Evolutionary conservation across 2,329 filamentous ascomycete species (phyloP).

Genomic region (Ophiostoma sp.): DNA sequence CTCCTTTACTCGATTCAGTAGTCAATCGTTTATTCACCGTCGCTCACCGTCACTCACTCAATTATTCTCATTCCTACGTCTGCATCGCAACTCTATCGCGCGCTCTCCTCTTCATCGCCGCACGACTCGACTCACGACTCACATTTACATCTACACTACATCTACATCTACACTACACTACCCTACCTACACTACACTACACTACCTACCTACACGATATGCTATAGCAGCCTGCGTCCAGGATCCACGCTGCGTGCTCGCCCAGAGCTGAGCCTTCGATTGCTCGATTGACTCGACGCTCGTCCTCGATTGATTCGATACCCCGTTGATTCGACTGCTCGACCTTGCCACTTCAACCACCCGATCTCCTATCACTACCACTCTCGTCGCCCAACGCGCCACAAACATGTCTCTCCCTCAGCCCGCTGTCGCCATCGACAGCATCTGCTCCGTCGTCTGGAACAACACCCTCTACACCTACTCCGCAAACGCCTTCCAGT

Average conservation of each 20-base stretch:
- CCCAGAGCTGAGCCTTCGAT: conserved; percentile 13
- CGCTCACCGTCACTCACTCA: too few species aligned
- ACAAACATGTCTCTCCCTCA: conserved; percentile 63
- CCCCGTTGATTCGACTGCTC: neutral
- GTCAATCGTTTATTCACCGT: neutral
- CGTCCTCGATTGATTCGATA: conserved; percentile 1
- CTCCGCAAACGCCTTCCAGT: conserved; percentile 68
- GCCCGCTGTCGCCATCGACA: conserved; percentile 63
- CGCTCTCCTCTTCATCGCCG: neutral
- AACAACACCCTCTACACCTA: conserved; percentile 81
- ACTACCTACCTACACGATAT: neutral
- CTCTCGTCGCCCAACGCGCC: neutral
- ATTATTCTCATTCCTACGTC: too few species aligned
- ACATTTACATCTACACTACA: neutral
- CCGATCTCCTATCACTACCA: neutral
- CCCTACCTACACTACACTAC: neutral
- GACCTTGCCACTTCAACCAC: neutral
- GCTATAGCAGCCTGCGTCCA: conserved; percentile 1
- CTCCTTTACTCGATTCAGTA: neutral
- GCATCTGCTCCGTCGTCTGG: conserved; percentile 76
- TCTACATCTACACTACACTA: neutral
- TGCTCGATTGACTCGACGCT: neutral
- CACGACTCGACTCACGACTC: conserved; percentile 5
- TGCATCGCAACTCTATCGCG: too few species aligned
- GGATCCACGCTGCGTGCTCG: neutral